Base-by-base conservation (phyloP, 331 rosid species). In the Acacia pycnantha region DNA sequence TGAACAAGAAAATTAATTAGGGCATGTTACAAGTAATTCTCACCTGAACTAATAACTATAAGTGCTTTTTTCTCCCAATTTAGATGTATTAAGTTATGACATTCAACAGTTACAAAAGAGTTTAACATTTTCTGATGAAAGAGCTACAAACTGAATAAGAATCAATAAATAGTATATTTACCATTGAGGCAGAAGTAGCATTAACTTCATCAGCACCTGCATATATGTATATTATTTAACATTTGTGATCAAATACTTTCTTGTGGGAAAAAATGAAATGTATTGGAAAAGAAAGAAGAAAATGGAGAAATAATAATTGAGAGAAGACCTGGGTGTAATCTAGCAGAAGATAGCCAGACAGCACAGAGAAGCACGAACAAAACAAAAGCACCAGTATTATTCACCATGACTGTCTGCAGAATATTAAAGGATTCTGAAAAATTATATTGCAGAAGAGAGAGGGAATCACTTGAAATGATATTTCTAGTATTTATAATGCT, bases 271-370 rank as follows among this genome's bases (percentile, higher is more conserved):
- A 11, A 21, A 47, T 48, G 31, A 47, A 31, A 31, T 31, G 33
- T 31, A 31, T 2, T 2, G 33, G 33, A 31, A 19, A 18, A 13
- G n/a, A 43, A 14, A 43, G 4, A 13, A 40, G 8, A 2, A 62
- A 4, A 64, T 27, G 43, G 22, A 11, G 18, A n/a, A 15, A 61
- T 24, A 11, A 37, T 5, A 1, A 37, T 37, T 68, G 43, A 56
- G 29, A 16, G 27, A 37, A 24, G 46, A 81, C 74, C 68, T 71
- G 76, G 84, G 58, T 76, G 24, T 18, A 81, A 54, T 67, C 81
- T 67, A 21, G 85, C 81, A n/a, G 68, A 21, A 33, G 87, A 86
- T 43, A 82, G 73, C 24, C 61, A 82, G 12, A 87, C 62, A 82
- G 81, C 59, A 44, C 61, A 72, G 29, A 88, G 83, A 44, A 77